phyloP scores from a whole-genome alignment of 179 eudicot species.

The Actinidia chinensis region DNA sequence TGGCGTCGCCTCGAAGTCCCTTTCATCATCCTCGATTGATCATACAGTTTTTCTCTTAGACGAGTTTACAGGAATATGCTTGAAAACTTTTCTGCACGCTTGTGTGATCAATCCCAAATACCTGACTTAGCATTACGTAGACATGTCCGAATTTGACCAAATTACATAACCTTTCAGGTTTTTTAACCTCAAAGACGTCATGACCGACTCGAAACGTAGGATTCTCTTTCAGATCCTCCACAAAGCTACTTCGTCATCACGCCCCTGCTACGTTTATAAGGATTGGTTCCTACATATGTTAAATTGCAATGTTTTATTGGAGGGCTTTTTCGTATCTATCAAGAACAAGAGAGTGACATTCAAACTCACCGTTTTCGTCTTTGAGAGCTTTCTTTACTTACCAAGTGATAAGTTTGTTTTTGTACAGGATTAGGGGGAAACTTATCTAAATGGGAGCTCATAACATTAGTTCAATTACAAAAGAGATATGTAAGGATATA shows the following conservation, averaged over 20 bases:
- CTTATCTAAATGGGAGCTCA: conserved; percentile 60
- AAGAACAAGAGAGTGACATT: background rate
- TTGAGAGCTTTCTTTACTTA: conserved; percentile 87
- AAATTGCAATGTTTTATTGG: conserved; percentile 12
- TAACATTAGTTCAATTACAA: background rate
- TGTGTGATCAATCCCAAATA: too few relatives aligned
- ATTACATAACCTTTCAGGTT: too few relatives aligned
- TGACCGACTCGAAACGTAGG: conserved; percentile 99
- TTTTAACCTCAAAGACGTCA: conserved; percentile 94
- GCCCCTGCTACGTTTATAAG: conserved; percentile 96
- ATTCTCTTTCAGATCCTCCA: conserved; percentile 79
- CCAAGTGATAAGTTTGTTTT: conserved; percentile 95
- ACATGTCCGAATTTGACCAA: too few relatives aligned
- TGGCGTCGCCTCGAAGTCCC: too few relatives aligned
- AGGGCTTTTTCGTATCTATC: background rate
- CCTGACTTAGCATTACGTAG: too few relatives aligned
- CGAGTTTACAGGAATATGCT: too few relatives aligned
- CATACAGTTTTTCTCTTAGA: too few relatives aligned
- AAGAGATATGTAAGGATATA: background rate
- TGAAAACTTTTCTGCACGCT: too few relatives aligned
- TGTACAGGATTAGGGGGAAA: conserved; percentile 86
- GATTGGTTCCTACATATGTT: conserved; percentile 70
- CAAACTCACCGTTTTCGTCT: conserved; percentile 78
- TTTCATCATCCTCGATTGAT: too few relatives aligned
- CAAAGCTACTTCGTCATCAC: conserved; percentile 89